These are phyloP conservation scores for Fusarium chlamydosporum DNA, from an alignment of 2,329 filamentous ascomycete genomes.

Conservation along the genomic window DNA sequence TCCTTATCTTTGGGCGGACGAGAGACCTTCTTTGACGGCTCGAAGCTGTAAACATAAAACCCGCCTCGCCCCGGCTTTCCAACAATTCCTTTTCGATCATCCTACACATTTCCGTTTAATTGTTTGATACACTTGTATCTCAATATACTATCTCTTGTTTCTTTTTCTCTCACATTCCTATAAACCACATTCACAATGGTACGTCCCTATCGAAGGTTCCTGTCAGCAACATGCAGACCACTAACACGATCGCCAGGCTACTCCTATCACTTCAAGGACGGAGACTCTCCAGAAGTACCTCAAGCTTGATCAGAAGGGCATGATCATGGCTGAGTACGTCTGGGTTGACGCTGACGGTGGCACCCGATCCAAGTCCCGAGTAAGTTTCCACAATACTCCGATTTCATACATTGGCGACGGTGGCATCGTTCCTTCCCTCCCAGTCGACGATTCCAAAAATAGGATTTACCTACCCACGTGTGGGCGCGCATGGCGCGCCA, in stretches of 20 bases:
- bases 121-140: conserved; percentile 45
- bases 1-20: conserved; percentile 49
- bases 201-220: conserved; percentile 14
- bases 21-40: conserved; percentile 41
- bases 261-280: conserved; percentile 44
- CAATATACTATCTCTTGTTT: conserved; percentile 15
- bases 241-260: conserved; percentile 41
- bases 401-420: background rate
- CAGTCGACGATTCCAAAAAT: conserved; percentile 8
- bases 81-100: conserved; percentile 37
- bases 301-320: conserved; percentile 88
- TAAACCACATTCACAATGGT: conserved; percentile 45
- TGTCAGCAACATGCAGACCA: background rate
- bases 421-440: conserved; percentile 14
- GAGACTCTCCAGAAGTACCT: conserved; percentile 86
- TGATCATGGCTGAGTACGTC: conserved; percentile 94
- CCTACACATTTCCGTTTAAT: conserved; percentile 45
- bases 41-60: conserved; percentile 50
- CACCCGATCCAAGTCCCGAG: conserved; percentile 94
- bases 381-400: conserved; percentile 65
- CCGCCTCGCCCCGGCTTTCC: conserved; percentile 44
- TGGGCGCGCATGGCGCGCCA: conserved; percentile 18
- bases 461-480: conserved; percentile 10
- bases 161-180: background rate
- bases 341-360: conserved; percentile 91